Percentiles rank a stretch among this genome's conserved stretches.
These are phyloP conservation scores for Euphorbia corollata DNA, from an alignment of 441 rosid species.

Conservation along the genomic window DNA sequence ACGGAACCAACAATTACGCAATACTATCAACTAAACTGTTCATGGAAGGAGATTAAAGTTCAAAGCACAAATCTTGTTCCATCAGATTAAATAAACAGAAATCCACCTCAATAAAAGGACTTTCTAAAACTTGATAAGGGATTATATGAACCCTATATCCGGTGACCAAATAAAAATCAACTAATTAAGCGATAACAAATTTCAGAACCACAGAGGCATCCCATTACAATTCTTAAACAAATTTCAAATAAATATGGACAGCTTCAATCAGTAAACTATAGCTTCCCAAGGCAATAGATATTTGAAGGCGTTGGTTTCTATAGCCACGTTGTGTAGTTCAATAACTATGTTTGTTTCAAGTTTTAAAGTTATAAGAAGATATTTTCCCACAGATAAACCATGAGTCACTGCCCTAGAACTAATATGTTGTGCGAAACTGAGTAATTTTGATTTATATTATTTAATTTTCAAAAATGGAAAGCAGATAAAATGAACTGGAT, in stretches of 20 bases:
- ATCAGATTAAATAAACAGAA: neutral
- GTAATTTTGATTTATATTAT: neutral
- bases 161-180: neutral
- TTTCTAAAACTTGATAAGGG: neutral
- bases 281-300: neutral
- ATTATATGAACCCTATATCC: neutral
- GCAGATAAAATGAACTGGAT: neutral
- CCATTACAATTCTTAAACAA: neutral
- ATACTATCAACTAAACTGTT: conserved; percentile 6
- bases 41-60: neutral
- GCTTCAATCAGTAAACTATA: neutral
- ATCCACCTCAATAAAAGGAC: neutral
- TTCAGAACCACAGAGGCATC: neutral
- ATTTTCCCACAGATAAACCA: neutral
- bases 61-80: neutral
- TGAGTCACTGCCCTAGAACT: neutral
- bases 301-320: neutral
- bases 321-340: neutral
- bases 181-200: neutral
- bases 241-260: neutral
- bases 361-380: neutral
- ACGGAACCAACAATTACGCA: neutral
- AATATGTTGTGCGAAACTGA: neutral
- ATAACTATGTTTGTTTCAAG: neutral
- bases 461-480: neutral